A percentile compares a stretch with the other conserved stretches of the same genome.
Evolutionary conservation across 2,329 filamentous ascomycete species (phyloP).

Genomic region (Epichloe brachyelytri): DNA sequence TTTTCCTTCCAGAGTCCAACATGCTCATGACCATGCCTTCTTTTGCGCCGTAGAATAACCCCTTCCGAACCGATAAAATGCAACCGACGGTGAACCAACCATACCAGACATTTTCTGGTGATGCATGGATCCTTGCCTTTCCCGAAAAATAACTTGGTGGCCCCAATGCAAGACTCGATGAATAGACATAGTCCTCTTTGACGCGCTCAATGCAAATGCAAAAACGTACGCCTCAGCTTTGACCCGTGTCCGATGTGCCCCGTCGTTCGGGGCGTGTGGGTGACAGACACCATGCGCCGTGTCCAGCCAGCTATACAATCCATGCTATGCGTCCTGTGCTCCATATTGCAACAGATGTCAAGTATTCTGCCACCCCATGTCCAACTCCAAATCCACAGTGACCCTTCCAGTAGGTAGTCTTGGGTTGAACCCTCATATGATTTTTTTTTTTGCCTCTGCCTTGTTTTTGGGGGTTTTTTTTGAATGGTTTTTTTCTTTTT

Average conservation of each 20-base stretch:
- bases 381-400: slow-evolving; percentile 3
- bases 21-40: slow-evolving; percentile 3
- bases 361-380: slow-evolving; percentile 1
- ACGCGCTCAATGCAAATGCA: slow-evolving; percentile 4
- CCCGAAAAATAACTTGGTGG: neutral
- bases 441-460: neutral
- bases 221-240: slow-evolving; percentile 1
- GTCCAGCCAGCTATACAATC: slow-evolving; percentile 3
- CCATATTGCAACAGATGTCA: slow-evolving; percentile 3
- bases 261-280: neutral
- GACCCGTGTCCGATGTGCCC: slow-evolving; percentile 2
- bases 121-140: slow-evolving; percentile 5
- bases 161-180: slow-evolving; percentile 4
- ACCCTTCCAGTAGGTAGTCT: neutral
- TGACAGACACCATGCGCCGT: slow-evolving; percentile 4
- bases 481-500: neutral
- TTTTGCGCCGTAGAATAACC: slow-evolving; percentile 1
- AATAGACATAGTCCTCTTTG: slow-evolving; percentile 4
- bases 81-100: slow-evolving; percentile 1
- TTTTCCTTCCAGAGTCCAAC: neutral
- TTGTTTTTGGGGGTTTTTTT: neutral
- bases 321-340: slow-evolving; percentile 5
- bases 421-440: neutral
- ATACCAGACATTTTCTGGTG: slow-evolving; percentile 2
- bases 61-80: slow-evolving; percentile 3